These are phyloP conservation scores for Akanthomyces uredinophilus DNA, from an alignment of 2,329 filamentous ascomycete genomes.

Conservation along the genomic window DNA sequence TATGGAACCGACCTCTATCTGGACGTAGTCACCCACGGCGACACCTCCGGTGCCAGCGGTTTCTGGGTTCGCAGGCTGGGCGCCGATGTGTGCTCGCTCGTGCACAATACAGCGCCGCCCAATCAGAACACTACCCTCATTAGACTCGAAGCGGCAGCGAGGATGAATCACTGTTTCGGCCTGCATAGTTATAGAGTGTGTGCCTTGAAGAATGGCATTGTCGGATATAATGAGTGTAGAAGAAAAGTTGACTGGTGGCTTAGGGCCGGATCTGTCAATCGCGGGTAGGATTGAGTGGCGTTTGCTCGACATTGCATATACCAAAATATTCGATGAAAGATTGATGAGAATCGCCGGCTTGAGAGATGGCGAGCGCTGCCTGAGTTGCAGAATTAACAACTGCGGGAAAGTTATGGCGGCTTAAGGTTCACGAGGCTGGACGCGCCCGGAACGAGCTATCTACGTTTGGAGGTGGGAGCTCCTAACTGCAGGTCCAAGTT, in stretches of 20 bases:
- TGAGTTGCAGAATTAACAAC: background rate
- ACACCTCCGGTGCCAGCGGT: constrained; percentile 42
- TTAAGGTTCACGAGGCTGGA: background rate
- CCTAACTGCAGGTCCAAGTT: background rate
- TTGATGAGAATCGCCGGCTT: background rate
- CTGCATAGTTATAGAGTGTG: constrained; percentile 71
- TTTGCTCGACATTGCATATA: constrained; percentile 38
- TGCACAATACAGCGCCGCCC: constrained; percentile 78
- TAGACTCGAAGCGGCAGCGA: constrained; percentile 71
- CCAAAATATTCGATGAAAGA: background rate
- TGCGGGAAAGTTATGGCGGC: background rate
- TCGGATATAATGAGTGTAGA: constrained; percentile 58
- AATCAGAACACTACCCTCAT: constrained; percentile 71
- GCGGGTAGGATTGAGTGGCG: constrained; percentile 53
- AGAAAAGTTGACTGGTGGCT: constrained; percentile 58
- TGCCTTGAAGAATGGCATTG: constrained; percentile 60
- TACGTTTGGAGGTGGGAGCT: constrained; percentile 2
- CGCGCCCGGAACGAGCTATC: background rate
- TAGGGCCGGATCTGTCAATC: constrained; percentile 48
- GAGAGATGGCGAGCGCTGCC: background rate
- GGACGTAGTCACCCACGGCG: constrained; percentile 54
- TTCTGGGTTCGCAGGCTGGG: constrained; percentile 26
- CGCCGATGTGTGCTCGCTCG: constrained; percentile 59
- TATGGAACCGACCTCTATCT: constrained; percentile 53
- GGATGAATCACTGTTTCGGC: constrained; percentile 82